Conservation (phyloP, 2,329 filamentous ascomycete species). For the Cucurbitaria berberidis region DNA sequence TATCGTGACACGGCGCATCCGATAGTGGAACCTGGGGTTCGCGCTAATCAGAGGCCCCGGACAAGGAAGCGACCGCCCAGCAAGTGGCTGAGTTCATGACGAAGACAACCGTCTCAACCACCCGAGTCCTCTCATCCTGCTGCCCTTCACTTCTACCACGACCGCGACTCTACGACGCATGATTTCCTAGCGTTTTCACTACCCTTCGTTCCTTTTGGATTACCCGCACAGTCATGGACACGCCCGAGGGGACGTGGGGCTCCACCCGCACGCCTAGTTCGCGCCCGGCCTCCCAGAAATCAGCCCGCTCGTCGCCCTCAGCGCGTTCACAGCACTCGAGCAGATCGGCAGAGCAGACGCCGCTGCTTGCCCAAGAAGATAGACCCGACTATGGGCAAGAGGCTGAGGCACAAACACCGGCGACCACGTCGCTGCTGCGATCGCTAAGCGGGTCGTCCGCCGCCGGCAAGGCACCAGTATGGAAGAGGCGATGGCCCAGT, state of each 20-base stretch:
- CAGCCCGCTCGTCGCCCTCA: conserved; percentile 42
- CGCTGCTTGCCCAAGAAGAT: conserved; percentile 44
- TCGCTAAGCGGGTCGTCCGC: conserved; percentile 37
- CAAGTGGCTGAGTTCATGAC: conserved; percentile 24
- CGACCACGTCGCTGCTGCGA: conserved; percentile 46
- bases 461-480: conserved; percentile 35
- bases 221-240: conserved; percentile 35
- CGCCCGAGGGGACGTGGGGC: conserved; percentile 45
- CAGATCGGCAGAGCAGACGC: conserved; percentile 49
- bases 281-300: conserved; percentile 47
- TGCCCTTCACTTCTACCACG: conserved; percentile 3
- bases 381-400: conserved; percentile 30
- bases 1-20: conserved; percentile 8
- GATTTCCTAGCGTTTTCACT: conserved; percentile 6
- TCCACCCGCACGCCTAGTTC: conserved; percentile 46
- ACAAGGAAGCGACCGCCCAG: conserved; percentile 4
- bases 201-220: conserved; percentile 4
- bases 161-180: conserved; percentile 13
- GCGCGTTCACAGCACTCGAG: conserved; percentile 39
- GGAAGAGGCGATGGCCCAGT: conserved; percentile 73
- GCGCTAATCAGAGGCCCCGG: conserved; percentile 1
- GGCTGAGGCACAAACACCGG: conserved; percentile 32
- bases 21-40: no score
- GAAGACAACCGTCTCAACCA: conserved; percentile 11
- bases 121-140: neutral